A percentile compares a stretch with the other conserved stretches of the same genome.
phyloP scores from a whole-genome alignment of 106 monocot genomes.

The Phalaenopsis equestris region DNA sequence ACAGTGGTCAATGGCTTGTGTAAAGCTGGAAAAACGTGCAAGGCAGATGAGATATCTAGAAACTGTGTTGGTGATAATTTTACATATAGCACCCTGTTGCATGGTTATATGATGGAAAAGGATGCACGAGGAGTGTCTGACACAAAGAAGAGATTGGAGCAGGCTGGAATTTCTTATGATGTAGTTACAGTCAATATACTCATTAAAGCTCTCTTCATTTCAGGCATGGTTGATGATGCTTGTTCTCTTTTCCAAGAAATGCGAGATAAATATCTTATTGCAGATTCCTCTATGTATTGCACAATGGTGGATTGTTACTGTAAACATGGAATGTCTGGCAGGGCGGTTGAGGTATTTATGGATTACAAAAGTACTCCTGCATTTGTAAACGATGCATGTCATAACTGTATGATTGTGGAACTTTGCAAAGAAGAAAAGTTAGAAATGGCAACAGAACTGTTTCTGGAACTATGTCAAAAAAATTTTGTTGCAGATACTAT shows the following conservation, averaged over 20 bases:
- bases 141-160: conserved; percentile 43
- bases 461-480: conserved; percentile 39
- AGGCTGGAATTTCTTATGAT: conserved; percentile 34
- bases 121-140: conserved; percentile 35
- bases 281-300: conserved; percentile 42
- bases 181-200: conserved; percentile 48
- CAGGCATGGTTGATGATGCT: conserved; percentile 56
- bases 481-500: conserved; percentile 15
- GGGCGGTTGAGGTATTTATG: conserved; percentile 44
- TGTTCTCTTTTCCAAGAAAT: conserved; percentile 42
- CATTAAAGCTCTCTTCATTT: conserved; percentile 55
- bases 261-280: conserved; percentile 38
- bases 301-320: conserved; percentile 39
- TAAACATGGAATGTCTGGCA: conserved; percentile 28
- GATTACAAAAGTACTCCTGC: conserved; percentile 22
- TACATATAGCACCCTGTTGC: conserved; percentile 52
- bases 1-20: conserved; percentile 67
- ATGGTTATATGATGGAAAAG: conserved; percentile 46
- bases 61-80: conserved; percentile 47
- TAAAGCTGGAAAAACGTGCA: conserved; percentile 36
- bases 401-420: conserved; percentile 36
- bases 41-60: conserved; percentile 40
- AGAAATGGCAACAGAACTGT: conserved; percentile 47
- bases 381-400: conserved; percentile 12
- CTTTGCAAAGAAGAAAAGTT: conserved; percentile 38